phyloP scores from a whole-genome alignment of 2,329 filamentous ascomycete genomes.

The Neopestalotiopsis sp. region DNA sequence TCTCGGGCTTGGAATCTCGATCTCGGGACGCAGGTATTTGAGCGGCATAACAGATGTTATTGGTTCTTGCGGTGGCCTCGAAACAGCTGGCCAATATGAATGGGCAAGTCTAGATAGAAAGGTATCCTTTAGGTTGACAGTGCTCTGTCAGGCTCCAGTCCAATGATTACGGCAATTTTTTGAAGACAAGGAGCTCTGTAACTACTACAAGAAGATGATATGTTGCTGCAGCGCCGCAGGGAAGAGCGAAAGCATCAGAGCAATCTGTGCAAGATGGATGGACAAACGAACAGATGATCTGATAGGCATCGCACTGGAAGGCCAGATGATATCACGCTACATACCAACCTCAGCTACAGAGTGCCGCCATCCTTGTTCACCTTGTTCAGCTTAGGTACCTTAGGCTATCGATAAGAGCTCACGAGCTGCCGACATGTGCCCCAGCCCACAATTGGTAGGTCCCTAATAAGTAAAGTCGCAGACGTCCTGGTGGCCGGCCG shows the following conservation, averaged over 20 bases:
- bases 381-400: background rate
- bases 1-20: background rate
- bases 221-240: background rate
- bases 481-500: background rate
- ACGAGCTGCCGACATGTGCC: constrained; percentile 21
- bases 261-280: background rate
- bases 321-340: background rate
- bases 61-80: background rate
- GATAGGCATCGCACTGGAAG: background rate
- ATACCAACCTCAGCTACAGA: background rate
- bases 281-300: background rate
- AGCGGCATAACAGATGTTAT: background rate
- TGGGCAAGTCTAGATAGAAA: background rate
- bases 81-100: background rate
- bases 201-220: background rate
- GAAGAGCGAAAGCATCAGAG: background rate
- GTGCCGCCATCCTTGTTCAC: background rate
- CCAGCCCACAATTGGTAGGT: background rate
- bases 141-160: background rate
- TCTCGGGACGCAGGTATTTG: background rate
- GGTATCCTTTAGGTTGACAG: background rate
- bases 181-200: background rate
- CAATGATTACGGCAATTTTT: background rate
- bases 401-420: constrained; percentile 23
- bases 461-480: background rate